Conservation (phyloP, 306 rosid species). For the Cotoneaster glaucophyllus region DNA sequence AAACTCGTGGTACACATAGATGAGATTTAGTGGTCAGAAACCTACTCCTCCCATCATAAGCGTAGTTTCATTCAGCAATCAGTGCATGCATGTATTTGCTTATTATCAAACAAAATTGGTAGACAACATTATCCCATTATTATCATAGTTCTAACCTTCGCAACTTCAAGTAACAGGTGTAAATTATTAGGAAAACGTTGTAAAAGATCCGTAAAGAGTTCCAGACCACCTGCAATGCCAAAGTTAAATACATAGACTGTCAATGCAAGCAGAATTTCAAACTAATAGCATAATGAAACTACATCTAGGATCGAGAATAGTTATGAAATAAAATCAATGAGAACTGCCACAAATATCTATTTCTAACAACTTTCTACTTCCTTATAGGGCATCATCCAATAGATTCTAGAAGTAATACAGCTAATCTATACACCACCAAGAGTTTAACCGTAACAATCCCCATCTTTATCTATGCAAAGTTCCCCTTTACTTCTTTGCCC, state of each 20-base stretch:
- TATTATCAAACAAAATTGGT: neutral
- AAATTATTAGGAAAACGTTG: conserved; percentile 90
- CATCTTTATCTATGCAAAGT: neutral
- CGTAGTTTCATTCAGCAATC: neutral
- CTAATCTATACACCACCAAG: neutral
- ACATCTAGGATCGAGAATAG: neutral
- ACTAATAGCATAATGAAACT: neutral
- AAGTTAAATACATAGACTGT: neutral
- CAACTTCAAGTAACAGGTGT: conserved; percentile 88
- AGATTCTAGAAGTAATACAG: neutral
- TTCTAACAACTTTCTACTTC: neutral
- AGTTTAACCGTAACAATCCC: neutral
- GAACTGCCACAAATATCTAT: neutral
- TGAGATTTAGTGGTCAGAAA: neutral
- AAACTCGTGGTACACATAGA: neutral
- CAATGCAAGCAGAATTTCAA: neutral
- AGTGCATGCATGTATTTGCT: neutral
- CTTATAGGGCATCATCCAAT: neutral
- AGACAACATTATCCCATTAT: neutral
- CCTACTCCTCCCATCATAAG: neutral
- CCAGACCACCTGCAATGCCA: conserved; percentile 82
- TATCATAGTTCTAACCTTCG: conserved; percentile 59
- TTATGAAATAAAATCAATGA: neutral
- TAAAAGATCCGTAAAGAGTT: conserved; percentile 70
- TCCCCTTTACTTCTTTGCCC: neutral